Percentiles rank a stretch among this genome's conserved stretches.
Conservation (phyloP, 2,329 filamentous ascomycete species). For the Talaromyces piceae region DNA sequence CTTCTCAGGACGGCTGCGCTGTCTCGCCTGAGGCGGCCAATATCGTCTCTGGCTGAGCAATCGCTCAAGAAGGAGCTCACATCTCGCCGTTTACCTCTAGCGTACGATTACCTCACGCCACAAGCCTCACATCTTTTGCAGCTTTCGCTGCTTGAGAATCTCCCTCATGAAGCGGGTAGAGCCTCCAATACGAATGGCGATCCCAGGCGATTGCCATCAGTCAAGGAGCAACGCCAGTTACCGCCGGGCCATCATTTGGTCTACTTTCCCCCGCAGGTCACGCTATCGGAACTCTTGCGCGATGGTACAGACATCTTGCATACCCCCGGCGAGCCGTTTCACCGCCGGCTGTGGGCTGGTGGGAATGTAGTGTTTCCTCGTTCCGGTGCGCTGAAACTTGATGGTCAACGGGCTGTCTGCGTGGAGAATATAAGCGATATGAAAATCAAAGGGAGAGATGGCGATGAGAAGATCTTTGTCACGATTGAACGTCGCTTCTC, state of each 20-base stretch:
- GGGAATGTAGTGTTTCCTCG: conserved; percentile 56
- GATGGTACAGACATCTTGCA: conserved; percentile 84
- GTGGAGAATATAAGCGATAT: conserved; percentile 44
- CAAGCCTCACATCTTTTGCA: conserved; percentile 60
- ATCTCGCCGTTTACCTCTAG: conserved; percentile 41
- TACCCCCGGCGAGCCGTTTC: conserved; percentile 63
- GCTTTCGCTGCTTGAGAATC: conserved; percentile 52
- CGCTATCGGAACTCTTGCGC: conserved; percentile 55
- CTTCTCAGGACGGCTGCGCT: not conserved
- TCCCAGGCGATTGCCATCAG: conserved; percentile 28
- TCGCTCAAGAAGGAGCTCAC: conserved; percentile 40
- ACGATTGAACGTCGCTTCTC: conserved; percentile 50
- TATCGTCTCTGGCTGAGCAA: conserved; percentile 28
- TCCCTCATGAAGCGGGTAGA: conserved; percentile 27
- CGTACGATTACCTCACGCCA: conserved; percentile 53
- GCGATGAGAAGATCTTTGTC: conserved; percentile 54
- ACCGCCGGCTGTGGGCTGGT: conserved; percentile 81
- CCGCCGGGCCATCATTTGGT: conserved; percentile 66
- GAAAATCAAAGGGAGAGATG: conserved; percentile 42
- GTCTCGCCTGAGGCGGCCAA: conserved; percentile 1
- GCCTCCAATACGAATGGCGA: conserved; percentile 13
- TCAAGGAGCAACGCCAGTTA: conserved; percentile 21
- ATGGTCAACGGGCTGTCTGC: conserved; percentile 35
- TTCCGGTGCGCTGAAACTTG: conserved; percentile 21
- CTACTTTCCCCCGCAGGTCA: conserved; percentile 71